Evolutionary conservation across 257 asterid species (phyloP), one percentile per base, ranked within the genome.

Genomic region (Nicotiana benthamiana): DNA sequence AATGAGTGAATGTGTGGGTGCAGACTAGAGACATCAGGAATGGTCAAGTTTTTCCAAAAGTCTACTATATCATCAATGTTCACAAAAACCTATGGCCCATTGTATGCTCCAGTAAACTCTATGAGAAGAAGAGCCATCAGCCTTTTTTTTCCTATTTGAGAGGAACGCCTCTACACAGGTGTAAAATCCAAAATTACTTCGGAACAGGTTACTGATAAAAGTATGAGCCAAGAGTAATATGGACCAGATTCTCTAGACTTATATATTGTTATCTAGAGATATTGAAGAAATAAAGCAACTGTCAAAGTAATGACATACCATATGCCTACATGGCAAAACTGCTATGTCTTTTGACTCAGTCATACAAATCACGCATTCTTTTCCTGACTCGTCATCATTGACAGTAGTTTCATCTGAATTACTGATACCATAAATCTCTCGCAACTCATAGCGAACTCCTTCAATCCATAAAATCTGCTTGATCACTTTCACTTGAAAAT

Each of bases 291-390:
- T 68, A 66, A 63, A 6, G 64, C 48, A 76, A 70, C n/a, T 66
- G 26, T 34, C 20, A 75, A 53, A 83, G 87, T 79, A 36, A 79
- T 60, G 75, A 27, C 83, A 91, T 89, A 95, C 99, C 99, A 95
- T 91, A 91, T 95, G 99, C 82, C 99, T 86, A 81, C 99, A 95
- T 2, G 99, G 98, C 86, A 95, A 87, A 85, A 92, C 97, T 65
- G 98, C 97, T 0, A 96, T 93, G 83, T 93, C 92, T 89, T 90
- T 95, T 36, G 83, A 93, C 83, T 93, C 98, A 26, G 98, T 95
- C 97, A 95, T 89, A 87, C 99, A 95, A 86, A 95, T 92, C 79
- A 93, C 93, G 63, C 99, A 95, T 74, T 92, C 99, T 88, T 93
- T 92, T 75, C 97, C 98, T 0, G 91, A 87, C 32, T 91, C 95